Percentiles rank a stretch among this genome's conserved stretches.
phyloP scores from a whole-genome alignment of 768 basidiomycete species.

The Lactarius hengduanensis region DNA sequence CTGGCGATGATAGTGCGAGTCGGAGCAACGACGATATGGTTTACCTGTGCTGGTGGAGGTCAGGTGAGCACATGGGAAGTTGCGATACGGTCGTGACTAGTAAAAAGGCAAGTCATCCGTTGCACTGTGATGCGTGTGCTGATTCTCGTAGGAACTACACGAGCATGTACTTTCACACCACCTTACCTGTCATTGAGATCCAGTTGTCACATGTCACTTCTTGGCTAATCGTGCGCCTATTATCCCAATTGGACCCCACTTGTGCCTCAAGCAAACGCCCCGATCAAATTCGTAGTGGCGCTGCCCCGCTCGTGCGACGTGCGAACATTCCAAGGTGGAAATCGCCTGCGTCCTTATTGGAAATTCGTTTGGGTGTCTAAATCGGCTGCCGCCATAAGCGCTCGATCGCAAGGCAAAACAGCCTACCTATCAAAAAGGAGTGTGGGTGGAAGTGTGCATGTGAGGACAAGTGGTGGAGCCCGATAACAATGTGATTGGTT shows the following conservation, averaged over 20 bases:
- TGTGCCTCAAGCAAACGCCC: not conserved
- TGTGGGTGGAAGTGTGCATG: not conserved
- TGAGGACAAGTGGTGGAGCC: not conserved
- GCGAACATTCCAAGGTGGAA: not conserved
- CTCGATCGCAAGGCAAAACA: not conserved
- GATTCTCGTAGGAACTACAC: conserved; percentile 14
- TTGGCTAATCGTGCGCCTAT: not conserved
- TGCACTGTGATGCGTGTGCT: not conserved
- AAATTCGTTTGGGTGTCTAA: not conserved
- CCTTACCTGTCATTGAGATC: conserved; percentile 18
- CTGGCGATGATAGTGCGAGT: not conserved
- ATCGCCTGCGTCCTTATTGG: not conserved
- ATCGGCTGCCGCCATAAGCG: not conserved
- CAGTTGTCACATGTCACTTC: not conserved
- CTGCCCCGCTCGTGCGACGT: not conserved
- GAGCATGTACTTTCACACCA: conserved; percentile 21
- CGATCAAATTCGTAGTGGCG: not conserved
- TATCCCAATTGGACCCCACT: not conserved
- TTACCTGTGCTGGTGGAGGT: conserved; percentile 25
- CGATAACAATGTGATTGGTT: not conserved
- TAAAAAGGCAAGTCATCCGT: conserved; percentile 9
- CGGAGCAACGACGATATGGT: conserved; percentile 13
- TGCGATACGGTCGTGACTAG: conserved; percentile 1
- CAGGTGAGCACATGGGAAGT: conserved; percentile 1
- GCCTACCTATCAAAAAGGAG: not conserved